Evolutionary conservation across 257 asterid species (phyloP).

Genomic region (Asclepias syriaca): DNA sequence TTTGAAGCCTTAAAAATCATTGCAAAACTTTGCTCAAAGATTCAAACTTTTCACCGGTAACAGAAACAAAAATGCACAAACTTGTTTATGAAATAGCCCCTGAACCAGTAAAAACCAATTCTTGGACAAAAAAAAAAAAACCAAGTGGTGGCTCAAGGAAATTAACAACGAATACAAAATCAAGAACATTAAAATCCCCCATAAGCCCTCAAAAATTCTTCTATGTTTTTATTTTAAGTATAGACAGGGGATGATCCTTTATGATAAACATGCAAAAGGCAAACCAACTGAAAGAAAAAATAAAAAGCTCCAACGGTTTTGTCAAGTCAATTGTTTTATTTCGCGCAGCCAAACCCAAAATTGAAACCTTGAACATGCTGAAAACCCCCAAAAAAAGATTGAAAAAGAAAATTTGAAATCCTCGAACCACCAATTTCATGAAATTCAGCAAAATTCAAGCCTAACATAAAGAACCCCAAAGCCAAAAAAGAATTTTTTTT

Average conservation of each 20-base stretch:
- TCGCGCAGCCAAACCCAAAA: background rate
- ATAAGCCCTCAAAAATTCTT: background rate
- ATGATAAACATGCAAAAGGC: background rate
- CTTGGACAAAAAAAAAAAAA: background rate
- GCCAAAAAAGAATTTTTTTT: background rate
- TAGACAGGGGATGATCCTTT: background rate
- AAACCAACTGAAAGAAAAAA: background rate
- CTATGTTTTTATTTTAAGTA: too few species aligned
- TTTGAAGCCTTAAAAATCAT: background rate
- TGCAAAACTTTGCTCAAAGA: background rate
- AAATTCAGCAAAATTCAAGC: slow-evolving; percentile 1
- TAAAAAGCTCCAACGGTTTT: background rate
- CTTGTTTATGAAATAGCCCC: background rate
- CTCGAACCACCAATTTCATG: background rate
- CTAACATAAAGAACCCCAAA: background rate
- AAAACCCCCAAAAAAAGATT: background rate
- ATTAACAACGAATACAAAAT: background rate
- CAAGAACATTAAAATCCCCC: background rate
- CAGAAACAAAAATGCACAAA: background rate
- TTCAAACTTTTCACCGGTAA: background rate
- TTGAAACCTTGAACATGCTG: slow-evolving; percentile 1
- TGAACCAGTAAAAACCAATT: background rate
- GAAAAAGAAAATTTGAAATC: background rate
- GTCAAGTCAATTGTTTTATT: background rate
- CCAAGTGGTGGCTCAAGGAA: background rate